Base-by-base conservation (phyloP, 2,329 filamentous ascomycete genomes). In the Dendrostoma leiphaemia region DNA sequence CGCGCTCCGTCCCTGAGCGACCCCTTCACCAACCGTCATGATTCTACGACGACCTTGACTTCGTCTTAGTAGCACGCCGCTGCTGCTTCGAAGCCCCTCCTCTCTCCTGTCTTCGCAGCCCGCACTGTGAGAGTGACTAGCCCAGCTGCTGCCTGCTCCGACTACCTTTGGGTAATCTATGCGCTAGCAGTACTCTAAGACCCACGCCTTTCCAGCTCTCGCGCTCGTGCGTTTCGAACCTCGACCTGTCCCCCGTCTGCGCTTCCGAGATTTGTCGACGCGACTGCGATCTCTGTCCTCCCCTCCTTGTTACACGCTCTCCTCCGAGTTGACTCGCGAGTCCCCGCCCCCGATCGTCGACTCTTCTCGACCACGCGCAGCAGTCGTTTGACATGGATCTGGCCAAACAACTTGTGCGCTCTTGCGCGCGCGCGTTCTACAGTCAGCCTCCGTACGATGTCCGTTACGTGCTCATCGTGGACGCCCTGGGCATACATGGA, bases 401-500 rank as follows among this genome's bases (percentile, higher is more conserved):
- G 57, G 78, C 80, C n/a, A 77, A 91, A 69, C 86, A 87, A 37
- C 85, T 97, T 61, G 85, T 97, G 65, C 90, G 92, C 71, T 94
- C 87, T 51, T 89, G 91, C 35, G 88, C 86, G 65, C 89, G 91
- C 68, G 86, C 90, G 53, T 96, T 96, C 75, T 58, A 58, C 48
- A 53, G 50, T 28, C 48, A 48, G 17, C 56, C 56, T 7, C 54
- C 34, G 13, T 95, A 94, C 72, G 82, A 89, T 60, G 91, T 88
- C 32, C 88, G 91, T 65, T 88, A 94, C 65, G 86, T 94, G 59
- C 80, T 96, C 44, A 85, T 96, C 44, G 79, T 96, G 51, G 91
- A 96, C 77, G 90, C 91, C 59, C 81, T 96, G 61, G 86, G 93
- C 66, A 83, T 91, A 53, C 91, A 96, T 71, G 90, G 88, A 67